Evolutionary conservation across 2,329 filamentous ascomycete species (phyloP).

Genomic region (Beauveria rudraprayagi): DNA sequence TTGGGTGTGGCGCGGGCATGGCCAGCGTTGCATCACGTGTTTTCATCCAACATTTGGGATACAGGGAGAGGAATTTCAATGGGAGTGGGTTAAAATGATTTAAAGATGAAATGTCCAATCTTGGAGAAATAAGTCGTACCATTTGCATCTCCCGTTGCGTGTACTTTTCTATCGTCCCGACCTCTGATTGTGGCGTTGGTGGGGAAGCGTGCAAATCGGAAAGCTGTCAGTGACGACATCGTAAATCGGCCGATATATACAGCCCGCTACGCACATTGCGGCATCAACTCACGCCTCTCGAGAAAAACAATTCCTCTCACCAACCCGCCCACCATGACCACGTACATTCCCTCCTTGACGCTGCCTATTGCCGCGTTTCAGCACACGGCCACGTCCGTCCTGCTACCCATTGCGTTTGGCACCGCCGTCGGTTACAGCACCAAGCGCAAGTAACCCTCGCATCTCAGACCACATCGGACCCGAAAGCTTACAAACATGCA

Average conservation of each 20-base stretch:
- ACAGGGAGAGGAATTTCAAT: neutral
- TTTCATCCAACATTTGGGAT: neutral
- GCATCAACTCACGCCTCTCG: neutral
- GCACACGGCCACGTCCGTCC: conserved; percentile 62
- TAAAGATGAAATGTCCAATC: neutral
- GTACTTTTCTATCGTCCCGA: too few species aligned
- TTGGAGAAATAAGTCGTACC: neutral
- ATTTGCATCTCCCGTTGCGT: too few species aligned
- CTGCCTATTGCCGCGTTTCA: conserved; percentile 65
- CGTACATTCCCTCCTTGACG: conserved; percentile 69
- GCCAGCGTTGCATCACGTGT: neutral
- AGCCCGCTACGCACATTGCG: neutral
- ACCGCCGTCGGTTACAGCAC: conserved; percentile 64
- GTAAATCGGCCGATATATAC: neutral
- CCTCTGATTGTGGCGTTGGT: neutral
- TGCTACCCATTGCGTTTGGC: conserved; percentile 67
- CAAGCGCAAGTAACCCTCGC: conserved; percentile 43
- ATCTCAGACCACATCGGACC: neutral
- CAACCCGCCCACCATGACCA: conserved; percentile 51
- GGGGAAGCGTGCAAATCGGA: neutral
- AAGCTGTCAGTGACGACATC: conserved; percentile 1
- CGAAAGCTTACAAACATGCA: neutral
- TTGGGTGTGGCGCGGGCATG: conserved; percentile 3
- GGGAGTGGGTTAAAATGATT: neutral
- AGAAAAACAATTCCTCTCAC: too few species aligned